phyloP scores from a whole-genome alignment of 2,329 filamentous ascomycete species.

The Alternaria novae-zelandiae region DNA sequence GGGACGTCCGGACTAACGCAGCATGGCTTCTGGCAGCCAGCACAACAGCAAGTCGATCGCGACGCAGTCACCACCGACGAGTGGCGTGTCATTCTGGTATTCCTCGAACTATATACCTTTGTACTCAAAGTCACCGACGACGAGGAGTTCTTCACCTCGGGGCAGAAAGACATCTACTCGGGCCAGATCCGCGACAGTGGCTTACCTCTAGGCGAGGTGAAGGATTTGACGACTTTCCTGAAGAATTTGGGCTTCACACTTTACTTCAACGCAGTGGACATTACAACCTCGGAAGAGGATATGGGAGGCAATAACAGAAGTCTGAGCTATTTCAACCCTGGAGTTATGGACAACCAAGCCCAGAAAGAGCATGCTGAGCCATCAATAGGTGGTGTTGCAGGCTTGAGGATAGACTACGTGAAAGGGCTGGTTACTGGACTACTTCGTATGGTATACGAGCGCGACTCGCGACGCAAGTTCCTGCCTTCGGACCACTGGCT shows the following conservation, averaged over 20 bases:
- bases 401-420: slow-evolving; percentile 78
- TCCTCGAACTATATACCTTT: slow-evolving; percentile 93
- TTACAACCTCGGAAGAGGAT: slow-evolving; percentile 55
- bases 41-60: slow-evolving; percentile 38
- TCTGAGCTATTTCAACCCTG: slow-evolving; percentile 45
- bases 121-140: slow-evolving; percentile 92
- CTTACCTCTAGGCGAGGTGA: slow-evolving; percentile 73
- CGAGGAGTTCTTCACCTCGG: slow-evolving; percentile 83
- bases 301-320: slow-evolving; percentile 58
- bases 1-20: slow-evolving; percentile 20
- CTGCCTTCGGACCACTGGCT: slow-evolving; percentile 87
- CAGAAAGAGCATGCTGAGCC: slow-evolving; percentile 41
- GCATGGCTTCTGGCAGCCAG: slow-evolving; percentile 43
- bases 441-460: slow-evolving; percentile 87
- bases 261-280: slow-evolving; percentile 80
- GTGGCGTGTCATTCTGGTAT: slow-evolving; percentile 88
- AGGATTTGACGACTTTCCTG: slow-evolving; percentile 78
- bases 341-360: slow-evolving; percentile 25
- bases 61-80: slow-evolving; percentile 65
- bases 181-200: slow-evolving; percentile 63
- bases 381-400: slow-evolving; percentile 68
- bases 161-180: slow-evolving; percentile 42
- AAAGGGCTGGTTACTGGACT: slow-evolving; percentile 80
- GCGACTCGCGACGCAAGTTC: slow-evolving; percentile 88
- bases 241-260: slow-evolving; percentile 90